phyloP scores from a whole-genome alignment of 2,329 filamentous ascomycete genomes.

The Xylariaceae sp. region DNA sequence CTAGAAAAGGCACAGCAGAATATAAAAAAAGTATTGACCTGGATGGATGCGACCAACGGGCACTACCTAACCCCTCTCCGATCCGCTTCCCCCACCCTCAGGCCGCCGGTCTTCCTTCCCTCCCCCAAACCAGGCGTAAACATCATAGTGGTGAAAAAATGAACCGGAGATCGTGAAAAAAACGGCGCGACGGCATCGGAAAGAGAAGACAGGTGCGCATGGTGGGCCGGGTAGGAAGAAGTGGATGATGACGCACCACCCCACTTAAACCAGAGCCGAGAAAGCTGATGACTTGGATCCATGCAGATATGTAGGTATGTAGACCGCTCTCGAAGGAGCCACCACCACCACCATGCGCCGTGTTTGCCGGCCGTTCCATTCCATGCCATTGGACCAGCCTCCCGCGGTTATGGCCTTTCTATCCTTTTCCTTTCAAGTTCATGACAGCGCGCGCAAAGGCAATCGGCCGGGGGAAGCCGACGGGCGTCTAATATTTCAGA shows the following conservation, averaged over 20 bases:
- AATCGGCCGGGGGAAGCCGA: conserved; percentile 1
- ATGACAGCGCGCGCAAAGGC: conserved; percentile 13
- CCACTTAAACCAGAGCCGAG: neutral
- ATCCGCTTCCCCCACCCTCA: neutral
- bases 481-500: conserved; percentile 65
- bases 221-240: too few relatives aligned
- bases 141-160: neutral
- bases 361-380: too few relatives aligned
- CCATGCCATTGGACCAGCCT: conserved; percentile 18
- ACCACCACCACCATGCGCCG: conserved; percentile 15
- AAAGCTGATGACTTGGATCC: conserved; percentile 4
- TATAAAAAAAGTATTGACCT: neutral
- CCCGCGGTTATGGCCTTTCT: conserved; percentile 8
- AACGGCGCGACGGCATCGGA: too few relatives aligned
- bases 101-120: neutral
- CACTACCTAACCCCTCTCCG: neutral
- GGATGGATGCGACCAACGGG: neutral
- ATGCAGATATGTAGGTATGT: conserved; percentile 2
- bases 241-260: neutral
- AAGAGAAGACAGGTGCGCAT: too few relatives aligned
- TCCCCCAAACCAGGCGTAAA: neutral
- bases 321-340: conserved; percentile 12
- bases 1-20: neutral
- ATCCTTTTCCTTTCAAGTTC: conserved; percentile 17
- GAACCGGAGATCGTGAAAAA: too few relatives aligned